A percentile compares a stretch with the other conserved stretches of the same genome.
Conservation (phyloP, 192 early-diverging fungal genomes). For the Cetraspora pellucida region DNA sequence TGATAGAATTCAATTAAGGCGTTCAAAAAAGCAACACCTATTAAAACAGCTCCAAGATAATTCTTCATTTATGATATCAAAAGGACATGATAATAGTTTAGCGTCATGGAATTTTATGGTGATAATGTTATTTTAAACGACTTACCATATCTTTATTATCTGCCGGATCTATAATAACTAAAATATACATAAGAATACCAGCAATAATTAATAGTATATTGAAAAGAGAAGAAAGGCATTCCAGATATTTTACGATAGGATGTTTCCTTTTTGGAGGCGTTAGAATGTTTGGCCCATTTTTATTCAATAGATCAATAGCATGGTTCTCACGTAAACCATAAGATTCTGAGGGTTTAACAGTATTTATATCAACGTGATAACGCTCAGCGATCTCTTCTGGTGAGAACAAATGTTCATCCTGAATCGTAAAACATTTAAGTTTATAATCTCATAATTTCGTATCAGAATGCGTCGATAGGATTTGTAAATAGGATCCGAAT, state of each 20-base stretch:
- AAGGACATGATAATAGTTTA: too few species aligned
- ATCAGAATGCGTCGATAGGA: too few species aligned
- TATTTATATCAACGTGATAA: slow-evolving; percentile 51
- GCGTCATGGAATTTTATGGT: too few species aligned
- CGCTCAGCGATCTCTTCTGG: slow-evolving; percentile 49
- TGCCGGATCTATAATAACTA: slow-evolving; percentile 75
- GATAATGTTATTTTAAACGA: background rate
- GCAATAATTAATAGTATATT: slow-evolving; percentile 86
- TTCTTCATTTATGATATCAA: slow-evolving; percentile 45
- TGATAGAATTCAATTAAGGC: slow-evolving; percentile 93
- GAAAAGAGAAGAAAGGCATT: slow-evolving; percentile 78
- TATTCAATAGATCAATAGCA: slow-evolving; percentile 64
- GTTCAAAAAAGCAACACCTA: slow-evolving; percentile 87
- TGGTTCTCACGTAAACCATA: slow-evolving; percentile 65
- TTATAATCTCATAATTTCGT: too few species aligned
- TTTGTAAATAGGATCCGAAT: too few species aligned
- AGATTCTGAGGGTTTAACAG: slow-evolving; percentile 66
- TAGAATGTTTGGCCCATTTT: slow-evolving; percentile 83
- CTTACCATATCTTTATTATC: slow-evolving; percentile 79
- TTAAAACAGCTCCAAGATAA: slow-evolving; percentile 88
- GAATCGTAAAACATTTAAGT: background rate
- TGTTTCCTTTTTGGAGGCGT: slow-evolving; percentile 85
- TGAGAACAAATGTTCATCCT: slow-evolving; percentile 56
- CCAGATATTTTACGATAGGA: slow-evolving; percentile 73
- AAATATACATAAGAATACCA: slow-evolving; percentile 79